A percentile compares a stretch with the other conserved stretches of the same genome.
Conservation (phyloP, 2,329 filamentous ascomycete genomes). For the Phyllosticta citrichinensis region DNA sequence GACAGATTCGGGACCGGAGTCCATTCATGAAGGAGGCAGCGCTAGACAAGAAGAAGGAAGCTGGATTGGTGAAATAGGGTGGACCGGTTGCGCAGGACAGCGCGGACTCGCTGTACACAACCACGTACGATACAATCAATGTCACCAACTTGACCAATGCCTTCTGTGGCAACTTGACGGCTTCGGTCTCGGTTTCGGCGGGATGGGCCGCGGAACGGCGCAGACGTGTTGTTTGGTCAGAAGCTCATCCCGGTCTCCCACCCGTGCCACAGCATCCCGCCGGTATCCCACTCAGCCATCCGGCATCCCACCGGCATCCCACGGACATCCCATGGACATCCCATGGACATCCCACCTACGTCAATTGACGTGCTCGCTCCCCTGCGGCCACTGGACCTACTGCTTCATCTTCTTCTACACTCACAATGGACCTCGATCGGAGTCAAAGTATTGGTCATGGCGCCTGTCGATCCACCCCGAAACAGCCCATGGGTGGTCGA, state of each 20-base stretch:
- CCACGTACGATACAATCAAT: too few relatives aligned
- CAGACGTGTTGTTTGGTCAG: background rate
- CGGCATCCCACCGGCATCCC: background rate
- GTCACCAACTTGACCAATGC: too few relatives aligned
- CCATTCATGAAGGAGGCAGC: slow-evolving; percentile 28
- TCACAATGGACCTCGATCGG: too few relatives aligned
- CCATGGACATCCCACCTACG: background rate
- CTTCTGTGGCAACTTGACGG: too few relatives aligned
- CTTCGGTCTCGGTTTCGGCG: background rate
- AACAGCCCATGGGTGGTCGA: background rate
- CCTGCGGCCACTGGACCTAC: too few relatives aligned
- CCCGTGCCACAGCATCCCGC: background rate
- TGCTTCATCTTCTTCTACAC: too few relatives aligned
- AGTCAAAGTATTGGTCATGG: background rate
- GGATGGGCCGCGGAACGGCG: background rate
- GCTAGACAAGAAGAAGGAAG: background rate
- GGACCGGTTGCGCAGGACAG: background rate
- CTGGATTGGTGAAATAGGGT: background rate
- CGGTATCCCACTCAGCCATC: background rate
- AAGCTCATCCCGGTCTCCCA: background rate
- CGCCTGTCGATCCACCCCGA: background rate
- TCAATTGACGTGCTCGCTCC: too few relatives aligned
- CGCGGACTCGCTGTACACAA: background rate
- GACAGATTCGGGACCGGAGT: slow-evolving; percentile 28
- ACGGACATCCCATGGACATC: background rate